phyloP scores from a whole-genome alignment of 805 yeast genomes.

The Wilhelminamyces savonicus region DNA sequence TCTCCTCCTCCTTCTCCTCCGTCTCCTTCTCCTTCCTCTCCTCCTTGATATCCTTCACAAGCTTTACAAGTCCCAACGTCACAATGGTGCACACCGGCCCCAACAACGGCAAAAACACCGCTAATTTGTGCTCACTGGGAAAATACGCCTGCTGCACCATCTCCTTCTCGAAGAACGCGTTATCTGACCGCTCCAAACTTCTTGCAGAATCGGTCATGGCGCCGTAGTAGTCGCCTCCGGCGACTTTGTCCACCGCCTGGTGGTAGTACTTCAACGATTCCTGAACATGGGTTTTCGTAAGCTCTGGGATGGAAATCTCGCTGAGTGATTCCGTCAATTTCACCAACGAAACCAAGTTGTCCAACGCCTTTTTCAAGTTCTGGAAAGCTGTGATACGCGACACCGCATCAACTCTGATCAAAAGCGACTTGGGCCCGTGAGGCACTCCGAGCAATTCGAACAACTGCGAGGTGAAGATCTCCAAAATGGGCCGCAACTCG shows the following conservation, averaged over 20 bases:
- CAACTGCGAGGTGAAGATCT: conserved; percentile 68
- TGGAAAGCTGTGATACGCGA: conserved; percentile 52
- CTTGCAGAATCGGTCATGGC: conserved; percentile 36
- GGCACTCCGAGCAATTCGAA: conserved; percentile 71
- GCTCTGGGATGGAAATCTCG: conserved; percentile 77
- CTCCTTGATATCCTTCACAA: conserved; percentile 31
- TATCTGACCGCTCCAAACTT: conserved; percentile 58
- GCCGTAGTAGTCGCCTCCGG: conserved; percentile 23
- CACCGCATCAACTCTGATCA: conserved; percentile 58
- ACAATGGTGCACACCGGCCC: conserved; percentile 79
- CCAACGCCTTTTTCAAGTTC: conserved; percentile 56
- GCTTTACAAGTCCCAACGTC: conserved; percentile 43
- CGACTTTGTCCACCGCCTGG: conserved; percentile 22
- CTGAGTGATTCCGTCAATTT: conserved; percentile 64
- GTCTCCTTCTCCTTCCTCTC: conserved; percentile 12
- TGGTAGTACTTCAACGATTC: conserved; percentile 41
- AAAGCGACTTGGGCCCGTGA: conserved; percentile 47
- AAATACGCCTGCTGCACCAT: conserved; percentile 94
- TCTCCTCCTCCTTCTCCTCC: no score
- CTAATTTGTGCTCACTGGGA: conserved; percentile 93
- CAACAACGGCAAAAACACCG: conserved; percentile 83
- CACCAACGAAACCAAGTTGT: conserved; percentile 67
- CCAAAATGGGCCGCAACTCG: conserved; percentile 53
- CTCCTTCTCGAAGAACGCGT: conserved; percentile 86
- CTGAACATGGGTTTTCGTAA: conserved; percentile 55